These are phyloP conservation scores for Synchytrium microbalum DNA, from an alignment of 371 early-diverging fungal genomes.

Conservation along the genomic window DNA sequence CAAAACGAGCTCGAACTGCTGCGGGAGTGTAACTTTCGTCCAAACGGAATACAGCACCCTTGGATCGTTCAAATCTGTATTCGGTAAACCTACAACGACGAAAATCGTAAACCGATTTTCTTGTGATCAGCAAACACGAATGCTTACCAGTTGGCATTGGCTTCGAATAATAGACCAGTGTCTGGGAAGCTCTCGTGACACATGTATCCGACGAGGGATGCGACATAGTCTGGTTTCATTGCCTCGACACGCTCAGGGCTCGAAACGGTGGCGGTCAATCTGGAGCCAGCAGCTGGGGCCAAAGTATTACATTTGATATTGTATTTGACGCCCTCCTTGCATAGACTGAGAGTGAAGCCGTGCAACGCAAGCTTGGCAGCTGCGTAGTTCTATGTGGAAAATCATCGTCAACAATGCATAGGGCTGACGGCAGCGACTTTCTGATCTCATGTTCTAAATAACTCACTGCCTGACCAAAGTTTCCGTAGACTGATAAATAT, in stretches of 20 bases:
- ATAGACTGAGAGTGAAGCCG: constrained; percentile 83
- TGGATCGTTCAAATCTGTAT: constrained; percentile 91
- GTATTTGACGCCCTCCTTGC: constrained; percentile 88
- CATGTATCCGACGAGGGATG: constrained; percentile 83
- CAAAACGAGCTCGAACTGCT: constrained; percentile 46
- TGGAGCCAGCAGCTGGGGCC: constrained; percentile 94
- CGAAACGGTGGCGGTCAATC: constrained; percentile 96
- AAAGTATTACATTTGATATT: constrained; percentile 89
- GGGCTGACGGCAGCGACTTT: constrained; percentile 18
- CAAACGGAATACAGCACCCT: constrained; percentile 86
- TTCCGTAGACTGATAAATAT: too few species aligned
- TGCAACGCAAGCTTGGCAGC: constrained; percentile 88
- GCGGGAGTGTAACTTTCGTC: constrained; percentile 80
- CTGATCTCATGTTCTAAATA: too few species aligned
- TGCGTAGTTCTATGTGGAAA: background rate
- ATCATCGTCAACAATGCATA: background rate
- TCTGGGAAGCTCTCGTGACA: constrained; percentile 82
- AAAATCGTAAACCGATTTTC: too few species aligned
- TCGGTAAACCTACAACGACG: constrained; percentile 90
- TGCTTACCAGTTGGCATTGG: constrained; percentile 96
- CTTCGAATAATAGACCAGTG: constrained; percentile 83
- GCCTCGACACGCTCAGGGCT: constrained; percentile 87
- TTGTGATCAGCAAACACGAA: too few species aligned
- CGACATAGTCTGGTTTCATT: constrained; percentile 93
- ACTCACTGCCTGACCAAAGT: constrained; percentile 73